Conservation (phyloP, 352 stramenopile species). For the Phytophthora pseudosyringae region DNA sequence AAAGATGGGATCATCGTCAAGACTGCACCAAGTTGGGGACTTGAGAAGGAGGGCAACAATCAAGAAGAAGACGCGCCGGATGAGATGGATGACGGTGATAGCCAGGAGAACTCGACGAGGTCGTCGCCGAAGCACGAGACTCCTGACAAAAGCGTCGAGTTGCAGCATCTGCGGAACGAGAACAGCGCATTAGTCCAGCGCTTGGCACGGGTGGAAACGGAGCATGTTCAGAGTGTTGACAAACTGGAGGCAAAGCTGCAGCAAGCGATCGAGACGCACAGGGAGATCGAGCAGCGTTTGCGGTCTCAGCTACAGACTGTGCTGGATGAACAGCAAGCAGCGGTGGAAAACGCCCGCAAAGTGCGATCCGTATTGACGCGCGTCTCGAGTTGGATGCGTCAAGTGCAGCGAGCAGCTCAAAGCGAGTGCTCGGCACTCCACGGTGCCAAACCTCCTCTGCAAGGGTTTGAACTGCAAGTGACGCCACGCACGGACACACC, state of each 20-base stretch:
- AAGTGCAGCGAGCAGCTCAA: conserved; percentile 29
- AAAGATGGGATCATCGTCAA: conserved; percentile 9
- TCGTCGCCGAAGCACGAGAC: neutral
- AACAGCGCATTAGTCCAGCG: conserved; percentile 10
- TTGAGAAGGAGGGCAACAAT: conserved; percentile 22
- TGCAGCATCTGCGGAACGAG: conserved; percentile 20
- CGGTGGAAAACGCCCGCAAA: conserved; percentile 38
- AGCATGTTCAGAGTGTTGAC: conserved; percentile 21
- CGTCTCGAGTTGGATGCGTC: conserved; percentile 30
- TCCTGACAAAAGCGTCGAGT: neutral
- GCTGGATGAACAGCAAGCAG: conserved; percentile 24
- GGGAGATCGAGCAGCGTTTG: conserved; percentile 25
- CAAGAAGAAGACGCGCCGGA: conserved; percentile 24
- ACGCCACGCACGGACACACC: conserved; percentile 18
- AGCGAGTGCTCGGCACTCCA: conserved; percentile 1
- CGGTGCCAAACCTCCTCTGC: neutral
- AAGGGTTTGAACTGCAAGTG: conserved; percentile 20
- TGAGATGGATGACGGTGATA: neutral
- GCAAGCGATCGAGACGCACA: conserved; percentile 19
- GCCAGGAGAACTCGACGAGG: neutral
- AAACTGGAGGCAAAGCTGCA: conserved; percentile 28
- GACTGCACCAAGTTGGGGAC: neutral
- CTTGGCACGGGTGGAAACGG: conserved; percentile 14
- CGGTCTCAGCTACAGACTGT: conserved; percentile 20
- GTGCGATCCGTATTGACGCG: conserved; percentile 27